Conservation (phyloP, 768 basidiomycete genomes). For the Mycena alexandri region DNA sequence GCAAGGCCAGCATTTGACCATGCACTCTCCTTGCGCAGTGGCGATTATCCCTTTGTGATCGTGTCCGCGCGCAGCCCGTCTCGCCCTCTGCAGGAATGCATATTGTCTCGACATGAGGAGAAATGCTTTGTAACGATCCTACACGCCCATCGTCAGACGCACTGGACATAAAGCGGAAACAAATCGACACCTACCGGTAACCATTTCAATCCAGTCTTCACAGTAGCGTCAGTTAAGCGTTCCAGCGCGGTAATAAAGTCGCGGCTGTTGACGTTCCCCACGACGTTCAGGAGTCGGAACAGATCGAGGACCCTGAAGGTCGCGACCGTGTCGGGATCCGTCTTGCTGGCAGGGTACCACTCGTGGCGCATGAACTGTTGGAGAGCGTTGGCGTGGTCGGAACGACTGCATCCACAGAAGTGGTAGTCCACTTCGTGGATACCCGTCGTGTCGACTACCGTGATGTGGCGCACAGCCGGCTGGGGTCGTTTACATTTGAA, state of each 20-base stretch:
- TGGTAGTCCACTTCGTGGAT: conserved; percentile 26
- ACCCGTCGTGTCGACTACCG: conserved; percentile 19
- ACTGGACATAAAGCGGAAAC: background rate
- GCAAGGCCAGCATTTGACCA: conserved; percentile 41
- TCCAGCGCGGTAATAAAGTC: too few relatives aligned
- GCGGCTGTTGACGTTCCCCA: too few relatives aligned
- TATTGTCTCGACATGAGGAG: conserved; percentile 8
- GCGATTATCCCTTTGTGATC: conserved; percentile 18
- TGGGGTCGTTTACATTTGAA: conserved; percentile 9
- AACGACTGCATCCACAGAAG: conserved; percentile 25
- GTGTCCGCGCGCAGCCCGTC: conserved; percentile 13
- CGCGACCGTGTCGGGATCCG: too few relatives aligned
- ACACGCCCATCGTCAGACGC: background rate
- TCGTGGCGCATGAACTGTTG: background rate
- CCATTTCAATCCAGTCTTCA: too few relatives aligned
- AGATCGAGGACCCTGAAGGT: too few relatives aligned
- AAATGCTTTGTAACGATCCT: conserved; percentile 16
- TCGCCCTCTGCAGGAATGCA: conserved; percentile 3
- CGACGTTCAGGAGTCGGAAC: too few relatives aligned
- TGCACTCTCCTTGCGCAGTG: conserved; percentile 19
- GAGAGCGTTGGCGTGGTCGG: background rate
- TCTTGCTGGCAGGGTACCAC: too few relatives aligned
- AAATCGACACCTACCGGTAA: background rate
- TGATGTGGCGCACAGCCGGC: conserved; percentile 1
- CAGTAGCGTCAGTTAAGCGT: too few relatives aligned